A percentile compares a stretch with the other conserved stretches of the same genome.
phyloP scores from a whole-genome alignment of 768 basidiomycete genomes.

The Tricholoma sp. region DNA sequence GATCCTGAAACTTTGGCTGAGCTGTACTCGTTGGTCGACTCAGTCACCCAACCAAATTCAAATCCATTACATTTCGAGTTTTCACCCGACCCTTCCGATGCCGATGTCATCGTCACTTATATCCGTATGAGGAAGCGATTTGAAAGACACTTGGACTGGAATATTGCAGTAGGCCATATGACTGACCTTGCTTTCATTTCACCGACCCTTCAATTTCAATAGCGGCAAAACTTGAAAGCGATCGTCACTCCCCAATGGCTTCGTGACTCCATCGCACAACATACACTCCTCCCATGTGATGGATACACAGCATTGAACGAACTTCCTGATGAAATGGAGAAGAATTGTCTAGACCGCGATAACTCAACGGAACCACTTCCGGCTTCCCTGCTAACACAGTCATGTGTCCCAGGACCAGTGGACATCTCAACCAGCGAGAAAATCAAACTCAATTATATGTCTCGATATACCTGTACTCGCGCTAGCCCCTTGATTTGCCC shows the following conservation, averaged over 20 bases:
- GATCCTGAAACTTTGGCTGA: conserved; percentile 26
- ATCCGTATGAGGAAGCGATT: conserved; percentile 63
- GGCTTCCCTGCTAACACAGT: conserved; percentile 1
- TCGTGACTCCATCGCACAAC: conserved; percentile 44
- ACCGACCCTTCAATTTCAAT: conserved; percentile 5
- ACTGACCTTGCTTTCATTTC: neutral
- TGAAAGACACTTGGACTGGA: conserved; percentile 65
- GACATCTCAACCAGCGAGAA: conserved; percentile 7
- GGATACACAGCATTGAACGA: conserved; percentile 54
- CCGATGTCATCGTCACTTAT: conserved; percentile 64
- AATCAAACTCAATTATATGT: conserved; percentile 27
- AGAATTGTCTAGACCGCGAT: conserved; percentile 36
- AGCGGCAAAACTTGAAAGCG: conserved; percentile 63
- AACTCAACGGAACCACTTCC: conserved; percentile 13
- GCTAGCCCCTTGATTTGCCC: conserved; percentile 62
- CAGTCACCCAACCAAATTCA: neutral
- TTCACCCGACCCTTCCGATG: conserved; percentile 36
- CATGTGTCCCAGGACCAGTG: conserved; percentile 1
- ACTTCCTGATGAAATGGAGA: conserved; percentile 41
- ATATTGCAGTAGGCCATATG: conserved; percentile 47
- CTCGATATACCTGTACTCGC: conserved; percentile 55
- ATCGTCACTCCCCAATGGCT: conserved; percentile 75
- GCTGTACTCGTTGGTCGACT: conserved; percentile 28
- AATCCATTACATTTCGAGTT: conserved; percentile 23
- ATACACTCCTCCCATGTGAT: conserved; percentile 42